Base-by-base conservation (phyloP, 2,329 filamentous ascomycete species). In the Fusarium kyushuense region DNA sequence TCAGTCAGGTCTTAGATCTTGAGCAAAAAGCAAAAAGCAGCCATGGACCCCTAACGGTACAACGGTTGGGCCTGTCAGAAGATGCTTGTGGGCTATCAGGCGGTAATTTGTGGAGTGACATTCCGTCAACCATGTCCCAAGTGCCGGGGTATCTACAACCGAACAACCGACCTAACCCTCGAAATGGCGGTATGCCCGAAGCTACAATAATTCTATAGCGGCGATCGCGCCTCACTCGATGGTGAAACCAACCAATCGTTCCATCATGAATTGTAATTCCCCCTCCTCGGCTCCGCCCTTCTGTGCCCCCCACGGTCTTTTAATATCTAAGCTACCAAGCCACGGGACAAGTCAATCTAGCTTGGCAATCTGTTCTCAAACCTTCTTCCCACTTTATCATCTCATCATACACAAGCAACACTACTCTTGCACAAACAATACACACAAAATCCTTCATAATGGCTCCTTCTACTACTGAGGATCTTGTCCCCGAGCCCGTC, bases 111-210 rank as follows among this genome's bases (percentile, higher is more conserved):
- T 33, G 54, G 56, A 38, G 6, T 14, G 35, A 21, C 6, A 21
- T 13, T 38, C n/a, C 13, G 11, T 12, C 3, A 13, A 5, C 9
- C 35, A 23, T 25, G 19, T 33, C 16, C 25, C 32, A 40, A 38
- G 19, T 51, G n/a, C 47, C 21, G 47, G 47, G 47, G 47, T 40
- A 40, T 42, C n/a, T 25, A 23, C 13, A 59, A 38, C 23, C 57
- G 41, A 54, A 9, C 1, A 19, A 19, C 27, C 21, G 17, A 33
- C 41, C 41, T 52, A 63, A 41, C 11, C 14, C 65, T 54, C 32
- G 41, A 68, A 68, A 53, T 38, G 64, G 65, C 54, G 52, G 54
- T 60, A 52, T 48, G 49, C 12, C 65, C 58, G 65, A 68, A 25
- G 29, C 58, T 63, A 63, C 17, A 32, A 17, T 29, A 61, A 60